These are phyloP conservation scores for Fraxinus albicans DNA, from an alignment of 305 asterid genomes.

Conservation along the genomic window DNA sequence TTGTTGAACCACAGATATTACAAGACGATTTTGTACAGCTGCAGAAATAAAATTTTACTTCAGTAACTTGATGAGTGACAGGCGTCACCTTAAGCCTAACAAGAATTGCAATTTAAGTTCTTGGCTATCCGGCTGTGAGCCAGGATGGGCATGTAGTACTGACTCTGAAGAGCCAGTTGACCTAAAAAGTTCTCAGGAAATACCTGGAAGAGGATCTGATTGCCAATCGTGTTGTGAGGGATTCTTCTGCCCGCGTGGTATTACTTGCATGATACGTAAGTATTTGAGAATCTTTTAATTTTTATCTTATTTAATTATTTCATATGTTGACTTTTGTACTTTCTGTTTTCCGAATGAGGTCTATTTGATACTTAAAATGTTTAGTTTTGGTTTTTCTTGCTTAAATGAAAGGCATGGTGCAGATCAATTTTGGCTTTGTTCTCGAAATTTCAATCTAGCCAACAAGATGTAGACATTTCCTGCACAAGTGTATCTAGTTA, in stretches of 20 bases:
- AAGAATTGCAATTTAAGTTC: constrained; percentile 70
- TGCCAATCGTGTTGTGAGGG: constrained; percentile 91
- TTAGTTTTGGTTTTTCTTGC: neutral
- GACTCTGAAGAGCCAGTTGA: constrained; percentile 40
- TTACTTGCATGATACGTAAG: constrained; percentile 98
- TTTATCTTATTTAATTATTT: neutral
- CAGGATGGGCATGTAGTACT: constrained; percentile 86
- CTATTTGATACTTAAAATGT: neutral
- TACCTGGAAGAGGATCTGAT: constrained; percentile 60
- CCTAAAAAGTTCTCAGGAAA: constrained; percentile 33
- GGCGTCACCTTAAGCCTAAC: constrained; percentile 46
- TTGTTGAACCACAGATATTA: constrained; percentile 49
- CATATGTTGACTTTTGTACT: neutral
- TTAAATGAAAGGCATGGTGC: neutral
- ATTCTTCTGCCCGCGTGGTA: constrained; percentile 83
- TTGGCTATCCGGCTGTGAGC: constrained; percentile 87
- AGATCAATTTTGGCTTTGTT: neutral
- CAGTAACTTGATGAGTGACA: constrained; percentile 41
- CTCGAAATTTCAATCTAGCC: neutral
- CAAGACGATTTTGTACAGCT: constrained; percentile 67
- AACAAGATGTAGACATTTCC: neutral
- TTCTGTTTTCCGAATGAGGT: neutral
- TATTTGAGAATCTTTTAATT: constrained; percentile 8
- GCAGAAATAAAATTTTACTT: constrained; percentile 71
- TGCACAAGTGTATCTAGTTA: neutral